Base-by-base conservation (phyloP, 345 rosid species). In the Geranium brycei region DNA sequence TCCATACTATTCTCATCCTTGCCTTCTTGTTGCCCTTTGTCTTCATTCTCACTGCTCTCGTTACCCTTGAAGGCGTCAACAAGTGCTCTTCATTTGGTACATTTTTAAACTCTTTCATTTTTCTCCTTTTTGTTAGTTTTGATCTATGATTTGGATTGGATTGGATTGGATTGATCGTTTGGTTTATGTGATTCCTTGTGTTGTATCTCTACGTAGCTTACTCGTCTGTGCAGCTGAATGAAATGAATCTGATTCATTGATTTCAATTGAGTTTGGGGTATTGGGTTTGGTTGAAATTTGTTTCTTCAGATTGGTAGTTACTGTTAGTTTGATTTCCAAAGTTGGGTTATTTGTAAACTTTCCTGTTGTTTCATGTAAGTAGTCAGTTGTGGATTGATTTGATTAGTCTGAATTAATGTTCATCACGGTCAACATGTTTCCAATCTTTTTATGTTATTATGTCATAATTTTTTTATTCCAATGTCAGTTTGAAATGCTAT, bases 31-130 rank as follows among this genome's bases (percentile, higher is more conserved):
- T 95, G 81, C 99, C 99, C 57, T 95, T 95, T 63, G 96, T 91
- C 70, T 95, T 95, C 88, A 95, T 95, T 73, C 87, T 95, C 61
- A 95, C 97, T 28, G 99, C 99, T 68, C 70, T 91, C 75, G 97
- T 91, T 71, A 91, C 99, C 85, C 97, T 95, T 62, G 99, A 95
- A 85, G 99, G 99, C 77, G 95, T 85, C 90, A 88, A 95, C 93
- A 91, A 95, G 80, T 95, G 99, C 86, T 95, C 99, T 83, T 95
- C 99, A 71, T 83, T 95, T 63, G 97, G 99, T 91, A 81, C 58
- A 23, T 57, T 53, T 14, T 51, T 16, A 6, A 47, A 17, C 4
- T 56, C 14, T 16, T 16, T 23, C 35, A 11, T 17, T 40, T 38
- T 19, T 55, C 56, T 2, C 53, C 3, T 47, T 47, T 47, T 47